These are phyloP conservation scores for Tuber calosporum DNA, from an alignment of 495 filamentous ascomycete species.

Conservation along the genomic window DNA sequence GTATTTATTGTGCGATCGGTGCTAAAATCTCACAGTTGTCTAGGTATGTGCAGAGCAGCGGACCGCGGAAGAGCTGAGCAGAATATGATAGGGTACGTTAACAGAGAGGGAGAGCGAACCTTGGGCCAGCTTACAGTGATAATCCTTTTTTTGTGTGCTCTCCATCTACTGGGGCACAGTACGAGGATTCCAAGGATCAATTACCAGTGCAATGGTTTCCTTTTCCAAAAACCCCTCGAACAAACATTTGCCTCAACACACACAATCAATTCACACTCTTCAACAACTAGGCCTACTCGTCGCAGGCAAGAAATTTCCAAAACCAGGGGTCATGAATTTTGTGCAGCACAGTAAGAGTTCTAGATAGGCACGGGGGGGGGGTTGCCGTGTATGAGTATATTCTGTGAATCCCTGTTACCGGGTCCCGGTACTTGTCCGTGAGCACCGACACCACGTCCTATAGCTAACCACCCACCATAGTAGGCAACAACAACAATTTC, in stretches of 20 bases:
- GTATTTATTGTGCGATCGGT: background rate
- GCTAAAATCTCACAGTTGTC: background rate
- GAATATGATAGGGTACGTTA: background rate
- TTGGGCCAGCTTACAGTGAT: background rate
- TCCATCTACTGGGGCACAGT: background rate
- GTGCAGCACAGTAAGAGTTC: too few species aligned
- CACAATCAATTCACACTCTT: background rate
- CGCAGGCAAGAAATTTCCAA: too few species aligned
- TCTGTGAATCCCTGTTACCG: too few species aligned
- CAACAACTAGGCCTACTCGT: background rate
- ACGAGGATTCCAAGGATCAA: background rate
- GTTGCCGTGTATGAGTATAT: too few species aligned
- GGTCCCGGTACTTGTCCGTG: background rate
- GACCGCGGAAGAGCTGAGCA: background rate
- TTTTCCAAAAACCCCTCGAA: background rate
- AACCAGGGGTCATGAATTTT: too few species aligned
- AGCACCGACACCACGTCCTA: background rate
- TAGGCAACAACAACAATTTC: background rate
- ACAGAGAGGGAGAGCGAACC: background rate
- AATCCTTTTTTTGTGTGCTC: background rate
- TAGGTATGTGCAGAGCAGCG: background rate
- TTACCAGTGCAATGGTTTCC: background rate
- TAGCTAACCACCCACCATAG: background rate
- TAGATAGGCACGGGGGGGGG: too few species aligned
- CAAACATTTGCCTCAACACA: background rate